Evolutionary conservation across 768 basidiomycete genomes (phyloP).

Genomic region (Rhizopogon salebrosus): DNA sequence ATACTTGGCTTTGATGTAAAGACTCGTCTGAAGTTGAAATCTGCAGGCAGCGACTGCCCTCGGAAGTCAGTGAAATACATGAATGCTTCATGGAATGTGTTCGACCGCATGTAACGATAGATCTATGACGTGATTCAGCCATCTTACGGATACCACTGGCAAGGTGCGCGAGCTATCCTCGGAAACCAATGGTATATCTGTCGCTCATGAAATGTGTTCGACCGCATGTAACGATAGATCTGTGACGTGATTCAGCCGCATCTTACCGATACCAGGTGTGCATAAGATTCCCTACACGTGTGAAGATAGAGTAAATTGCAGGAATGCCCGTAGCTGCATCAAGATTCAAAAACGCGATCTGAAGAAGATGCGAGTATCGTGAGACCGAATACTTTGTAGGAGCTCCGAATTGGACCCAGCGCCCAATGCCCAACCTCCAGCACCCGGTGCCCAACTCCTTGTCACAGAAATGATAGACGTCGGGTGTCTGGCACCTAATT

Average conservation of each 20-base stretch:
- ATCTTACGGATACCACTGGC: not conserved
- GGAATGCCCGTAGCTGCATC: not conserved
- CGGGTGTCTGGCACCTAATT: no score
- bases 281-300: no score
- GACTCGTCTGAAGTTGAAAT: not conserved
- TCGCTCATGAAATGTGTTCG: no score
- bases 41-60: not conserved
- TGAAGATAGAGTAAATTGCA: not conserved
- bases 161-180: not conserved
- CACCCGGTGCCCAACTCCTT: no score
- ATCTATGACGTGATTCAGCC: not conserved
- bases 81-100: no score
- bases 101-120: no score
- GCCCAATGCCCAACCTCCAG: no score
- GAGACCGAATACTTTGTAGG: not conserved
- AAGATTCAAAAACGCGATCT: not conserved
- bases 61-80: not conserved
- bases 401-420: no score
- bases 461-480: no score
- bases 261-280: not conserved
- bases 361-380: not conserved
- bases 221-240: not conserved
- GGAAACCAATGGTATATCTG: no score
- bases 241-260: not conserved
- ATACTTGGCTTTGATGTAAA: not conserved